Evolutionary conservation across 768 basidiomycete species (phyloP).

Genomic region (Mycena vulgaris): DNA sequence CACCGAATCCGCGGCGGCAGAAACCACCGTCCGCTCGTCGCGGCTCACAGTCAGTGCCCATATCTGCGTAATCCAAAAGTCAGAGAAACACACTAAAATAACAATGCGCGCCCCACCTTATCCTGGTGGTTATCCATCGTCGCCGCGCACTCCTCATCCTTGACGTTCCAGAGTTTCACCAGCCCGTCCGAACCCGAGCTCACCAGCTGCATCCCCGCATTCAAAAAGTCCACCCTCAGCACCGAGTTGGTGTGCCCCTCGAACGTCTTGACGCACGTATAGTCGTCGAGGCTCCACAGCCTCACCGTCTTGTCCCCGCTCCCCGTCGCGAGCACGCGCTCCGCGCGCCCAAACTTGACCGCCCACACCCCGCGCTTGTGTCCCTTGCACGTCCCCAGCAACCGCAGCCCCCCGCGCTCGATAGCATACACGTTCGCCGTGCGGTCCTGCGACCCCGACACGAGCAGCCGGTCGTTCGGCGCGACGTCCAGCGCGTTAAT

Average conservation of each 20-base stretch:
- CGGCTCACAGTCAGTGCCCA: slow-evolving; percentile 92
- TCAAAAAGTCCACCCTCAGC: slow-evolving; percentile 91
- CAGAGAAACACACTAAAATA: slow-evolving; percentile 5
- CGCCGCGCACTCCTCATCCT: slow-evolving; percentile 87
- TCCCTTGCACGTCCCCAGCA: slow-evolving; percentile 92
- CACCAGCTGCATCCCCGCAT: slow-evolving; percentile 86
- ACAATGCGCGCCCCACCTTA: slow-evolving; percentile 70
- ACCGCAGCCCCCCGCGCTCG: slow-evolving; percentile 78
- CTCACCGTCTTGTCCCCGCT: slow-evolving; percentile 97
- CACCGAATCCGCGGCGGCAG: slow-evolving; percentile 96
- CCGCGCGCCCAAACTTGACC: slow-evolving; percentile 88
- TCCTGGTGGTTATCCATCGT: slow-evolving; percentile 99
- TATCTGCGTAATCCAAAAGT: slow-evolving; percentile 67
- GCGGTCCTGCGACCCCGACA: slow-evolving; percentile 96
- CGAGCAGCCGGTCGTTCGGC: slow-evolving; percentile 90
- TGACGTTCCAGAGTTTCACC: slow-evolving; percentile 95
- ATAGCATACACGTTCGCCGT: slow-evolving; percentile 93
- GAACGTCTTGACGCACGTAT: slow-evolving; percentile 94
- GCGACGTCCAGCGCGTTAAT: slow-evolving; percentile 97
- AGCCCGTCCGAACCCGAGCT: slow-evolving; percentile 95
- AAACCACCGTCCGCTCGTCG: slow-evolving; percentile 90
- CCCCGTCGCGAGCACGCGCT: slow-evolving; percentile 91
- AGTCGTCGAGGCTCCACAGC: slow-evolving; percentile 95
- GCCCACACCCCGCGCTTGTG: slow-evolving; percentile 98
- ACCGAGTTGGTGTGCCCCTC: slow-evolving; percentile 99